Evolutionary conservation across 805 yeast species (phyloP), one percentile per base, ranked within the genome.

Genomic region (Wickerhamiella allomyrinae): DNA sequence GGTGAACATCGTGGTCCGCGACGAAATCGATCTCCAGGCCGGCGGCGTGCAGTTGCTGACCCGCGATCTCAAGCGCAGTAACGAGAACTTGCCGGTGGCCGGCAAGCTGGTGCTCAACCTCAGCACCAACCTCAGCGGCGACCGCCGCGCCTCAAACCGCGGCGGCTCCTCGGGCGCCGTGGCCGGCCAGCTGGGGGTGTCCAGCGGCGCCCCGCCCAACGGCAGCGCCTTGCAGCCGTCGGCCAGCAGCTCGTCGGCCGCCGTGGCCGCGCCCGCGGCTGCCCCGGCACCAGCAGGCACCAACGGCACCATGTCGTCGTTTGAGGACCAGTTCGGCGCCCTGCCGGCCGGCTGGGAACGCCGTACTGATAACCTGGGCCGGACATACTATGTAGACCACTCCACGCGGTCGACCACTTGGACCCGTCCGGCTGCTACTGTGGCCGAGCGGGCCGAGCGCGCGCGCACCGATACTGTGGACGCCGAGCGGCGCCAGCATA

Each of bases 281-380:
- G 31, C 31, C 5, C 31, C 31, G 13, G 31, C 31, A 17, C 8
- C 37, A 3, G 37, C 24, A 4, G 10, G 20, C 25, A 25, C n/a
- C 7, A 34, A n/a, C 37, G 7, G 37, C 3, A 17, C 37, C n/a
- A 20, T 20, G 35, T 20, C 35, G 21, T 84, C 97, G 2, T 91
- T 91, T 60, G 98, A 91, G 63, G 99, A 91, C 64, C 97, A 89
- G 61, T 76, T 77, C 54, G 99, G 99, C 34, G 72, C 95, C 57
- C 70, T 91, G 51, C 99, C 98, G 3, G 85, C 95, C 6, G 99
- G 99, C 3, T 91, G 98, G 97, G 99, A 91, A 63, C 77, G 98
- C 54, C 75, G 98, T 64, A 87, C 97, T 1, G 99, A 91, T 61
- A 85, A 86, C 61, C 83, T 86, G 56, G 98, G 98, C 22, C 76